Conservation (phyloP, 306 rosid species). For the Gastrolobium bilobum region DNA sequence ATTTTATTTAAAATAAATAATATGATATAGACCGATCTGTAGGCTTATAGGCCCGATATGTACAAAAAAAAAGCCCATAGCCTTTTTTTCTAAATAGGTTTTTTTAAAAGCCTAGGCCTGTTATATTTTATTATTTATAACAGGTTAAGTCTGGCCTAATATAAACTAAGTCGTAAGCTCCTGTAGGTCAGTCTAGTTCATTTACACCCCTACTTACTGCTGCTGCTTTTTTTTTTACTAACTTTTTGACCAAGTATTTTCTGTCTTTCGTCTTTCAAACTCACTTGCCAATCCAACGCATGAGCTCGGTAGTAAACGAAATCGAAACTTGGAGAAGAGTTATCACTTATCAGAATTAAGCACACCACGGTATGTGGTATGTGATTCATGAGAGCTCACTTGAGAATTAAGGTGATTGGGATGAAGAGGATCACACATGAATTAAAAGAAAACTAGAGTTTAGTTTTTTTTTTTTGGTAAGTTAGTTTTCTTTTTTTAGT, state of each 20-base stretch:
- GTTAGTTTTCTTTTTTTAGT: not conserved
- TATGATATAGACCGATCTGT: too few relatives aligned
- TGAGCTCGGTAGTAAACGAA: constrained; percentile 18
- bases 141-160: too few relatives aligned
- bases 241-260: not conserved
- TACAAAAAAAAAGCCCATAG: too few relatives aligned
- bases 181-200: too few relatives aligned
- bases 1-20: too few relatives aligned
- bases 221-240: too few relatives aligned
- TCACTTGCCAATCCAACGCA: constrained; percentile 16
- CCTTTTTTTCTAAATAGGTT: too few relatives aligned
- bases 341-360: constrained; percentile 6
- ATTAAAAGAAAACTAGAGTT: constrained; percentile 33
- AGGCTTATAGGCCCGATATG: too few relatives aligned
- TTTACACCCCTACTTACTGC: too few relatives aligned
- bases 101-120: too few relatives aligned
- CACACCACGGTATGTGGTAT: not conserved
- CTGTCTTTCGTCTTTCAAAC: constrained; percentile 16
- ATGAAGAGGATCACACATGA: constrained; percentile 39
- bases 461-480: not conserved
- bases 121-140: too few relatives aligned
- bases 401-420: not conserved
- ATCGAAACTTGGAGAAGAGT: constrained; percentile 5
- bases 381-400: constrained; percentile 20
- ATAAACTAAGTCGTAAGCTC: too few relatives aligned